Evolutionary conservation across 192 early-diverging fungal species (phyloP).

Genomic region (Haplosporangium gracile): DNA sequence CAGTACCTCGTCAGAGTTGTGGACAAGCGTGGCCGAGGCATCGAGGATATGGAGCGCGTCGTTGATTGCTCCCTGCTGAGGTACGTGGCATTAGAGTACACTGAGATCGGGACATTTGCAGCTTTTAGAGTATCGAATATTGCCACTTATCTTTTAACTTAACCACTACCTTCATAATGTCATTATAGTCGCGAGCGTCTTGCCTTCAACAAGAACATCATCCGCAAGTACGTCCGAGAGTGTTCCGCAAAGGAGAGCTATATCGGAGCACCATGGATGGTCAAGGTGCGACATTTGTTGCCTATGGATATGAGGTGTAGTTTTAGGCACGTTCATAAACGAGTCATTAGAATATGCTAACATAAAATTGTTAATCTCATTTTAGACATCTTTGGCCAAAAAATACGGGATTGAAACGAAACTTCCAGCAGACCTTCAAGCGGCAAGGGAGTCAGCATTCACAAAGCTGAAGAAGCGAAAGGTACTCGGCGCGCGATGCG

Average conservation of each 20-base stretch:
- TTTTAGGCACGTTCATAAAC: neutral
- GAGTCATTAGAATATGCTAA: neutral
- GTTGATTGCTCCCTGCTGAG: constrained; percentile 54
- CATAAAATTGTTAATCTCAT: neutral
- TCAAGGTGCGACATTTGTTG: constrained; percentile 61
- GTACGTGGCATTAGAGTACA: constrained; percentile 15
- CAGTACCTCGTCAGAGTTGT: constrained; percentile 67
- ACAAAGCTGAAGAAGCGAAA: constrained; percentile 57
- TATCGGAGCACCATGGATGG: constrained; percentile 79
- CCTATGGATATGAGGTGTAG: neutral
- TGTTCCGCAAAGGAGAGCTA: constrained; percentile 74
- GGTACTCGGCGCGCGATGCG: constrained; percentile 5
- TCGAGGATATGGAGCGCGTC: constrained; percentile 63
- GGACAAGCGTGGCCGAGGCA: constrained; percentile 65
- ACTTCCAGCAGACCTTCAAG: constrained; percentile 59
- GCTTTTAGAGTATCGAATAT: neutral
- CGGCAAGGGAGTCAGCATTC: constrained; percentile 52
- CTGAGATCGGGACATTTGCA: neutral
- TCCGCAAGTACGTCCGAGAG: constrained; percentile 80
- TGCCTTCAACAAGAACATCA: constrained; percentile 77
- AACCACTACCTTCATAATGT: neutral
- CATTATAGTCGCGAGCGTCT: constrained; percentile 67
- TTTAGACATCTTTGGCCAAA: constrained; percentile 53
- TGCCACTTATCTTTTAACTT: neutral
- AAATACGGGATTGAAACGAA: constrained; percentile 63